Evolutionary conservation across 257 asterid species (phyloP).

Genomic region (Leptodermis oblonga): DNA sequence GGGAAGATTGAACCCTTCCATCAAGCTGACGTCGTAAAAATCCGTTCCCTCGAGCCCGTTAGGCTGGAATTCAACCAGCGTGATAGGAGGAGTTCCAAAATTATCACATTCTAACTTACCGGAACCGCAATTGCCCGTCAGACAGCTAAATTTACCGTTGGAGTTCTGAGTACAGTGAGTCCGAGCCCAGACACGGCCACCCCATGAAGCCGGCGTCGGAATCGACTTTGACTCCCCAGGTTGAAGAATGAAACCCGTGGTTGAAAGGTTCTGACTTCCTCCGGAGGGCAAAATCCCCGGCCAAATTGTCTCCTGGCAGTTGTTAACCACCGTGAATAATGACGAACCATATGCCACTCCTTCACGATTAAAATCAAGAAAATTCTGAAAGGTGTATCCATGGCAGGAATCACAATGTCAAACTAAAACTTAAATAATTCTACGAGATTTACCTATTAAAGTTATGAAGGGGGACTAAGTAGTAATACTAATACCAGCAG

Average conservation of each 20-base stretch:
- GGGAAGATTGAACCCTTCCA: slow-evolving; percentile 89
- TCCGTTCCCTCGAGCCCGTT: slow-evolving; percentile 60
- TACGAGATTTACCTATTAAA: slow-evolving; percentile 39
- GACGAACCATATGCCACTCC: slow-evolving; percentile 54
- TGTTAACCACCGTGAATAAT: slow-evolving; percentile 67
- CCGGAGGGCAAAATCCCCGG: slow-evolving; percentile 77
- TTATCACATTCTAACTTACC: slow-evolving; percentile 71
- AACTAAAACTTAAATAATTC: background rate
- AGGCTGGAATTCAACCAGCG: slow-evolving; percentile 78
- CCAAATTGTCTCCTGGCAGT: slow-evolving; percentile 70
- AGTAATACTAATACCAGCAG: slow-evolving; percentile 30
- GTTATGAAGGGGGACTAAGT: slow-evolving; percentile 30
- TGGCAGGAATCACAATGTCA: background rate
- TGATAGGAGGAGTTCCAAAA: slow-evolving; percentile 65
- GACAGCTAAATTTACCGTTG: slow-evolving; percentile 64
- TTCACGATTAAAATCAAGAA: slow-evolving; percentile 11
- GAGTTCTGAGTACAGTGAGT: slow-evolving; percentile 64
- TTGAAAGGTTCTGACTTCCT: slow-evolving; percentile 52
- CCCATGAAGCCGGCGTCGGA: slow-evolving; percentile 68
- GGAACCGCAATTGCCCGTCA: slow-evolving; percentile 89
- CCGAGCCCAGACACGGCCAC: slow-evolving; percentile 88
- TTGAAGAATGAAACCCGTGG: slow-evolving; percentile 64
- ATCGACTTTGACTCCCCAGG: slow-evolving; percentile 48
- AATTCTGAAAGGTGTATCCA: background rate
- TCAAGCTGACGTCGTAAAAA: slow-evolving; percentile 87